phyloP scores from a whole-genome alignment of 495 filamentous ascomycete species.

The Immersiella caudata region DNA sequence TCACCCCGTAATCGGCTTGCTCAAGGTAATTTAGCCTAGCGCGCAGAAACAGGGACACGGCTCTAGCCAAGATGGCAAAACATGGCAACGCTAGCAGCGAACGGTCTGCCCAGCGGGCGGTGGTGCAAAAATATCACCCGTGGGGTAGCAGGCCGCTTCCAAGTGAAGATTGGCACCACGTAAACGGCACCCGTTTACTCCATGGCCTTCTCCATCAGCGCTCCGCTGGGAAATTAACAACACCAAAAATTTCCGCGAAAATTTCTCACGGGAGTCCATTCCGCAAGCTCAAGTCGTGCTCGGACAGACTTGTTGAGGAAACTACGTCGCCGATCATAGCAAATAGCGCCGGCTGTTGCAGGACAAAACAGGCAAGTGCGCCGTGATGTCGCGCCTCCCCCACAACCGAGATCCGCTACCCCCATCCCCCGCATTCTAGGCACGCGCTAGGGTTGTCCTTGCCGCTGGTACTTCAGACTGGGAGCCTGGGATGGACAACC shows the following conservation, averaged over 20 bases:
- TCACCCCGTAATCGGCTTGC: too few relatives aligned
- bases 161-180: background rate
- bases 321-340: background rate
- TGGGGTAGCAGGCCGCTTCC: background rate
- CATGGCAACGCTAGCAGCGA: too few relatives aligned
- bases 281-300: background rate
- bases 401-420: background rate
- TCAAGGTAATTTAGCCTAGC: too few relatives aligned
- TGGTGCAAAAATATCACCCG: background rate
- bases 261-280: background rate
- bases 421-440: background rate
- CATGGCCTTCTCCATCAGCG: background rate
- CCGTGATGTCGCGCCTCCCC: background rate
- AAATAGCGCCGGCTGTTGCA: constrained; percentile 10
- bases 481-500: background rate
- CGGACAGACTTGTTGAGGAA: background rate
- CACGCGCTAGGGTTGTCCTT: background rate
- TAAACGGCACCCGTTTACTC: background rate
- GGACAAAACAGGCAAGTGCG: constrained; percentile 4
- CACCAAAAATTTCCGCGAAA: background rate
- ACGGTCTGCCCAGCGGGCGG: too few relatives aligned
- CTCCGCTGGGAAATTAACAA: background rate
- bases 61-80: background rate
- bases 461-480: background rate
- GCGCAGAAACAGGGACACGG: background rate